phyloP scores from a whole-genome alignment of 1,284 basidiomycete species.

The Ustilago crameri region DNA sequence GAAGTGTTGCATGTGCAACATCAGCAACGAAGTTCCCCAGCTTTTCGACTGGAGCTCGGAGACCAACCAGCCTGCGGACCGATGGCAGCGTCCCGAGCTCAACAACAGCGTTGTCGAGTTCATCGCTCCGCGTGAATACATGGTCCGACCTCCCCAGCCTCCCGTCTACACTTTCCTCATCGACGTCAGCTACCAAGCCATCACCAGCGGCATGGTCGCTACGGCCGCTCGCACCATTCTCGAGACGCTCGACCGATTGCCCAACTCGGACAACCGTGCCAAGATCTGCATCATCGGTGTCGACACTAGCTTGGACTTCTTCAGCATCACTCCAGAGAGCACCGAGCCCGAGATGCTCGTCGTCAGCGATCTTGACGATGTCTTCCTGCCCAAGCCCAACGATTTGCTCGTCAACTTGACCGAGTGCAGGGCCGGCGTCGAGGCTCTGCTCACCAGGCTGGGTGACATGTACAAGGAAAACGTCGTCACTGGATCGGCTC shows the following conservation, averaged over 20 bases:
- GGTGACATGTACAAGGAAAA: slow-evolving; percentile 98
- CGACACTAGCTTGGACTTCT: slow-evolving; percentile 94
- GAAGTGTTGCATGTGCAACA: slow-evolving; percentile 99
- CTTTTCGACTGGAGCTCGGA: slow-evolving; percentile 98
- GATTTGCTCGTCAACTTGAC: slow-evolving; percentile 93
- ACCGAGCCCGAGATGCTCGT: slow-evolving; percentile 94
- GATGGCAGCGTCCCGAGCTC: slow-evolving; percentile 92
- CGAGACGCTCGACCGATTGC: slow-evolving; percentile 92
- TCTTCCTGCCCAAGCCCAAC: slow-evolving; percentile 95
- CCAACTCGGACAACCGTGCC: slow-evolving; percentile 91
- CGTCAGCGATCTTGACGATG: slow-evolving; percentile 94
- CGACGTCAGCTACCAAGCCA: slow-evolving; percentile 91
- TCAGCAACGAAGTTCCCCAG: slow-evolving; percentile 98
- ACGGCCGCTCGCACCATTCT: slow-evolving; percentile 95
- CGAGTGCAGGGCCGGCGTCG: slow-evolving; percentile 84
- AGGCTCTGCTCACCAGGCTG: slow-evolving; percentile 82
- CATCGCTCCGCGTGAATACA: slow-evolving; percentile 98
- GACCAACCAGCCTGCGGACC: slow-evolving; percentile 91
- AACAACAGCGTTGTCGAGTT: slow-evolving; percentile 95
- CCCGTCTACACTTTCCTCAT: slow-evolving; percentile 97
- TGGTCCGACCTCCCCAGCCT: slow-evolving; percentile 96
- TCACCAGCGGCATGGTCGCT: slow-evolving; percentile 87
- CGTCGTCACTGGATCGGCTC: slow-evolving; percentile 87
- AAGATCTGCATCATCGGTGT: slow-evolving; percentile 93
- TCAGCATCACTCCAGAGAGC: slow-evolving; percentile 83